Base-by-base conservation (phyloP, 2,329 filamentous ascomycete species). In the Alternaria triticina region DNA sequence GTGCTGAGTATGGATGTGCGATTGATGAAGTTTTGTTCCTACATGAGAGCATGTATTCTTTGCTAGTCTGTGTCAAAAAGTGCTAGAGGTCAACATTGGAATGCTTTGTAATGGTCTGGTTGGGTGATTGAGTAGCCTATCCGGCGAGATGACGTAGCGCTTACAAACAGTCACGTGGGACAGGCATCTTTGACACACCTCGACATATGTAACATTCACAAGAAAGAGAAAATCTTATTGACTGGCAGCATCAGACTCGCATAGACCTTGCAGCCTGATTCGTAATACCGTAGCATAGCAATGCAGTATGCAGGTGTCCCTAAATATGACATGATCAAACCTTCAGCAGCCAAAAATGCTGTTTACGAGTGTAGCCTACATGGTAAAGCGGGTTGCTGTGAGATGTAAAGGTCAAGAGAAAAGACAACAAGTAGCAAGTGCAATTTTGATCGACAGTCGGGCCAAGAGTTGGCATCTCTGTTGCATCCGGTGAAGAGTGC, bases 1-100 rank as follows among this genome's bases (percentile, higher is more conserved):
- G 36, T 25, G 36, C 36, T 40, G 9, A 40, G 36, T 40, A 17
- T 40, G 36, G 17, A 40, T 17, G 36, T 3, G 68, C 80, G 0
- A 70, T 11, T 17, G 4, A 43, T 30, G 15, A 17, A 23, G 12
- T 40, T 40, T 17, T 17, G 36, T 40, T 40, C 8, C 5, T 40
- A 40, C 36, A 40, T 40, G 23, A 25, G 23, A 25, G 23, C 23
- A 25, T 25, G 23, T 25, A 25, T 8, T 25, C 8, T 25, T 6
- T 25, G 23, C 23, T 25, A 25, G 8, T 8, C 23, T 25, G 23
- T 25, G 23, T 25, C 23, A 25, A 25, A 6, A 25, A 15, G n/a
- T 17, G 36, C 36, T 17, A 40, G 36, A 40, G 36, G 10, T 17
- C 36, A 40, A 40, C n/a, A 9, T 10, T 11, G n/a, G n/a, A 2